Evolutionary conservation across 225 moss, liverwort and hornwort genomes (phyloP), one percentile per base, ranked within the genome.

Genomic region (Antitrichia curtipendula): DNA sequence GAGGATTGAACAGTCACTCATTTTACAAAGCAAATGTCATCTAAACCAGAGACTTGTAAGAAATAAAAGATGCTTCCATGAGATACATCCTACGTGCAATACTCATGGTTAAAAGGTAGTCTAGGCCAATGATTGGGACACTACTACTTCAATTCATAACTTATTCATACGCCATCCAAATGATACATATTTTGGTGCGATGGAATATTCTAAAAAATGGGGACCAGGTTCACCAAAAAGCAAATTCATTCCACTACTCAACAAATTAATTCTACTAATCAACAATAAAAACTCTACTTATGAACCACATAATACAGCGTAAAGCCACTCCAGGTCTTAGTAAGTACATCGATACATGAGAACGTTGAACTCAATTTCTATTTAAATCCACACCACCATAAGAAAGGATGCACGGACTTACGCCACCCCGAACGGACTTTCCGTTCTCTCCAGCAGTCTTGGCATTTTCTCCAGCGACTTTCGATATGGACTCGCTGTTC

Each of bases 341-440:
- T 75, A 52, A 75, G 23, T 27, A 60, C 75, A 84, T 62, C 4
- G 64, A 78, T 50, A 80, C 59, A 47, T 65, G n/a, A 83, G 47
- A 73, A 68, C 60, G 22, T 18, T 61, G 15, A 78, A 52, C 66
- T 24, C 34, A 54, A 54, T 74, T 78, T 78, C 66, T 64, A 79
- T 59, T 78, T 50, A 73, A 85, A 83, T 22, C 25, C 69, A 61
- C 40, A 84, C 69, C 57, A 69, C 53, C 78, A 86, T 79, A 52
- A 75, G 41, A 85, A 76, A 77, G 62, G 52, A 75, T 40, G 75
- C 52, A 50, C 21, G 40, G 34, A 92, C 89, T 88, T 88, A 93
- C 89, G 45, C 93, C 91, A 80, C 90, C 85, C 58, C 92, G 85
- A 40, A 92, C 84, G 15, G 82, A 61, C 83, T 89, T 93, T 73